phyloP scores from a whole-genome alignment of 176 grass and related monocot genomes.

The Lolium perenne region DNA sequence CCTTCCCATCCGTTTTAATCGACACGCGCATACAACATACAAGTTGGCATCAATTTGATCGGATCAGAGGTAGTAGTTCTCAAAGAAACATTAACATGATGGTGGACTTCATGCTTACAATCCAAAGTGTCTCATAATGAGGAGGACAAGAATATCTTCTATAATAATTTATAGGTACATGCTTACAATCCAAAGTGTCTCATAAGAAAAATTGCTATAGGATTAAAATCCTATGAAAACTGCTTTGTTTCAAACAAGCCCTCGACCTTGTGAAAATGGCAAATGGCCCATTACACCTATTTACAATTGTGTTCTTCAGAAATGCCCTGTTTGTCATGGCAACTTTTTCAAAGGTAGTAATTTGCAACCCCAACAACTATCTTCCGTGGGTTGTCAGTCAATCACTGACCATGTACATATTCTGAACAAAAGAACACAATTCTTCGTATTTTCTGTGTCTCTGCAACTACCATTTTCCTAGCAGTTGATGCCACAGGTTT shows the following conservation, averaged over 20 bases:
- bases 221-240: conserved; percentile 12
- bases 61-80: not conserved
- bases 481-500: conserved; percentile 94
- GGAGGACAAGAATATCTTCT: not conserved
- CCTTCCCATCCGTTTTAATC: too few species aligned
- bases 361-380: not conserved
- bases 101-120: too few species aligned
- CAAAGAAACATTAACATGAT: not conserved
- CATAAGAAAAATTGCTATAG: conserved; percentile 26
- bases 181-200: conserved; percentile 13
- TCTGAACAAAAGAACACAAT: conserved; percentile 49
- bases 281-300: conserved; percentile 30
- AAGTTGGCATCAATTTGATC: too few species aligned
- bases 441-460: conserved; percentile 36
- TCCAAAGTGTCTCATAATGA: not conserved
- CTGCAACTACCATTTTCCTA: conserved; percentile 54
- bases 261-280: conserved; percentile 5
- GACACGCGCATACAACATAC: too few species aligned
- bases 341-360: not conserved
- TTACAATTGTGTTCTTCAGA: conserved; percentile 19
- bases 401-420: conserved; percentile 28
- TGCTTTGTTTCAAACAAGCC: not conserved
- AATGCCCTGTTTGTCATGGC: not conserved
- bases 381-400: not conserved
- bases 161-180: conserved; percentile 1